These are phyloP conservation scores for Macrolepiota albuminosa DNA, from an alignment of 768 basidiomycete genomes.

Conservation along the genomic window DNA sequence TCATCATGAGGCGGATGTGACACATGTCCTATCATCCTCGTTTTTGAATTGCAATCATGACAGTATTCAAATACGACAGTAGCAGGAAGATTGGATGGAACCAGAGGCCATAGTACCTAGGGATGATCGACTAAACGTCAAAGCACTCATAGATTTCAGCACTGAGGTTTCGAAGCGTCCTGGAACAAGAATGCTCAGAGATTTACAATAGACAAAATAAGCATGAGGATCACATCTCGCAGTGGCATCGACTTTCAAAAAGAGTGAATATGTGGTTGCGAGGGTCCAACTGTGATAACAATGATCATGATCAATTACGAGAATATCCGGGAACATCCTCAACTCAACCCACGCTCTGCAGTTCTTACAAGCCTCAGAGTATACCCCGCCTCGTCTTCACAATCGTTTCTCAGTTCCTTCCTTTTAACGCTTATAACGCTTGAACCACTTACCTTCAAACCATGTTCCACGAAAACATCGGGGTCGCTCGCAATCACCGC, in stretches of 20 bases:
- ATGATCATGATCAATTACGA: not conserved
- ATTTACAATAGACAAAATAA: too few species aligned
- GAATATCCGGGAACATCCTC: not conserved
- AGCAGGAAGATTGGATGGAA: too few species aligned
- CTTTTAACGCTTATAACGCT: conserved; percentile 8
- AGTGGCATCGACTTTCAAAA: not conserved
- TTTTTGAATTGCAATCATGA: not conserved
- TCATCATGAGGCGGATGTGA: not conserved
- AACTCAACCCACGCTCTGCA: not conserved
- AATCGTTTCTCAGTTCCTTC: conserved; percentile 10
- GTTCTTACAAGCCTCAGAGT: not conserved
- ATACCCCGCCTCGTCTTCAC: conserved; percentile 2
- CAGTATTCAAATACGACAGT: not conserved
- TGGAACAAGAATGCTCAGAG: not conserved
- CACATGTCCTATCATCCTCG: not conserved
- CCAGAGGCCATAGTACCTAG: not conserved
- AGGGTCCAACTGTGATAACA: not conserved
- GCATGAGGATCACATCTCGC: not conserved
- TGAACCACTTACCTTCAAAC: not conserved
- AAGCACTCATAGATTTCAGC: not conserved
- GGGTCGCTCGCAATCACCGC: not conserved
- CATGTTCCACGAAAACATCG: conserved; percentile 9
- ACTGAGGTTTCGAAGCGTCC: not conserved
- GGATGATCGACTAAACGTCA: not conserved
- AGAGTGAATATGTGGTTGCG: not conserved